Evolutionary conservation across 306 rosid genomes (phyloP), one percentile per base, ranked within the genome.

Genomic region (Castanea mollissima): DNA sequence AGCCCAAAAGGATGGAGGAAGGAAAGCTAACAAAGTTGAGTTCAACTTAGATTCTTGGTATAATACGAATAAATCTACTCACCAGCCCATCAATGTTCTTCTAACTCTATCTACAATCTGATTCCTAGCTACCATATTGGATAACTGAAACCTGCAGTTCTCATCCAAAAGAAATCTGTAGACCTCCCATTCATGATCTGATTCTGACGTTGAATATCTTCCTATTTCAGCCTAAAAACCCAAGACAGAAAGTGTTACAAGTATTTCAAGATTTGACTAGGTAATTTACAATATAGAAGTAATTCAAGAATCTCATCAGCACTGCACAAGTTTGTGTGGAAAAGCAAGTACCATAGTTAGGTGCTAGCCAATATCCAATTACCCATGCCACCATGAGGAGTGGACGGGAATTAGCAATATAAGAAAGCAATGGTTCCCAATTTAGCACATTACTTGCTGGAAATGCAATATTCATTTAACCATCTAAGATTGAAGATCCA

Each of bases 121-220:
- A 85, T 85, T 85, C 84, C 91, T 88, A 76, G 86, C 89, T 46
- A 60, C 82, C 69, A 71, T 65, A 60, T 69, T 72, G 8, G 89
- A 76, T 69, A 86, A 65, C 35, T 81, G 91, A 81, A 83, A 87
- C 57, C 76, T 85, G 70, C 87, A 64, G 64, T 85, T 88, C 88
- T 92, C 97, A 73, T 91, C 97, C 88, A 92, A 80, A 55, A 91
- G 90, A 84, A 91, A 91, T 55, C 88, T 89, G 88, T 91, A 92
- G 52, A 92, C 90, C 77, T 92, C 97, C 97, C 96, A 92, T 87
- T 91, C 90, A n/a, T 87, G 96, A 75, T 83, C 94, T 32, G 88
- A 79, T 57, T 83, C 94, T 27, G 88, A 81, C 52, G 91, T 86
- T 34, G 86, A 83, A 80, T 83, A 83, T 86, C 97, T 85, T 76